Percentiles rank a stretch among this genome's conserved stretches.
Evolutionary conservation across 106 monocot species (phyloP).

Genomic region (Dendrobium huoshanense): DNA sequence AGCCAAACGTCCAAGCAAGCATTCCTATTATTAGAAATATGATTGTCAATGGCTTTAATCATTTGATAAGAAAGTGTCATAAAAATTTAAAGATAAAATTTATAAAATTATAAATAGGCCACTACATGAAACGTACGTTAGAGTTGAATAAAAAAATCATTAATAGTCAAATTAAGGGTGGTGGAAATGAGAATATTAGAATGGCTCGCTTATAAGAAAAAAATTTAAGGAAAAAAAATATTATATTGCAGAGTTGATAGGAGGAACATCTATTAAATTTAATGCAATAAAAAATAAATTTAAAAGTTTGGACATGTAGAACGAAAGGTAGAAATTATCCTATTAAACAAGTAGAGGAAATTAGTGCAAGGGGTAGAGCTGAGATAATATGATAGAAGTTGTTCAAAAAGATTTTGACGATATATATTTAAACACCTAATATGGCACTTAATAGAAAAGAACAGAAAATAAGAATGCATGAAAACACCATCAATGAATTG

Average conservation of each 20-base stretch:
- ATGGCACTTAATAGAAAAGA: not conserved
- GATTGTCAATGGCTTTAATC: not conserved
- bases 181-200: not conserved
- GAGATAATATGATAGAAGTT: not conserved
- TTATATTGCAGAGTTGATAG: not conserved
- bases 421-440: not conserved
- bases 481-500: not conserved
- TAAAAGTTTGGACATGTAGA: too few species aligned
- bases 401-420: not conserved
- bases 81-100: not conserved
- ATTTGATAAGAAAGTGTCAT: not conserved
- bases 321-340: not conserved
- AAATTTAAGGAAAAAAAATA: not conserved
- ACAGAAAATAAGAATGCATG: not conserved
- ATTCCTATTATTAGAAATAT: conserved; percentile 43
- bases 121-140: not conserved
- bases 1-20: conserved; percentile 53
- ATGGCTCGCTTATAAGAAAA: not conserved
- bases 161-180: not conserved
- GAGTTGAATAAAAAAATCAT: not conserved
- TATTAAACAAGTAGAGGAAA: not conserved
- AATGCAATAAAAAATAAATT: too few species aligned
- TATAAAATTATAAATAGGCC: not conserved
- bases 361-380: not conserved
- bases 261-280: not conserved